Evolutionary conservation across 495 filamentous ascomycete genomes (phyloP).

Genomic region (Podospora australis): DNA sequence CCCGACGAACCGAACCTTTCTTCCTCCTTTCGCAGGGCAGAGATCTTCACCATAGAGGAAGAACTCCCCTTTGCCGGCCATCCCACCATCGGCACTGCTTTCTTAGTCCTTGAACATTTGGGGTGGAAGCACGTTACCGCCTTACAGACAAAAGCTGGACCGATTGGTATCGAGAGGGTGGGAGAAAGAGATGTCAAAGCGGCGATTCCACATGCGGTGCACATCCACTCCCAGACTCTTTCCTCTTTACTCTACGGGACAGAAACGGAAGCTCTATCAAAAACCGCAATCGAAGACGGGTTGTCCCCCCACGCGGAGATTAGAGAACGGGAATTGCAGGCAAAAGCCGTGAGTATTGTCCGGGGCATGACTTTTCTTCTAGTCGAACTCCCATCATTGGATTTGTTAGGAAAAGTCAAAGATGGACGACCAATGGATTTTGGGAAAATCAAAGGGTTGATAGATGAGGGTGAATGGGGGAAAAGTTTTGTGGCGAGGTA

Average conservation of each 20-base stretch:
- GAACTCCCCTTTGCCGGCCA: conserved; percentile 76
- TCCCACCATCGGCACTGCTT: conserved; percentile 65
- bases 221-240: conserved; percentile 46
- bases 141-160: conserved; percentile 58
- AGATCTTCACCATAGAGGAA: conserved; percentile 55
- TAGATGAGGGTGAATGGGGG: conserved; percentile 54
- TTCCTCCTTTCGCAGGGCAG: conserved; percentile 61
- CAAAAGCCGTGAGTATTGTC: conserved; percentile 56
- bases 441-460: conserved; percentile 17
- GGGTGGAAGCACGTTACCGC: conserved; percentile 29
- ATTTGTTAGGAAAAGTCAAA: conserved; percentile 34
- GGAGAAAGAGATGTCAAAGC: conserved; percentile 36
- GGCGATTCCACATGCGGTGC: conserved; percentile 59
- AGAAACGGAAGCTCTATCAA: background rate
- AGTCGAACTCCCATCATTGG: conserved; percentile 42
- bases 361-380: conserved; percentile 63
- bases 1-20: too few species aligned
- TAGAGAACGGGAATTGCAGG: conserved; percentile 29
- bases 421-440: conserved; percentile 23
- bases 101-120: conserved; percentile 40
- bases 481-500: conserved; percentile 48
- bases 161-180: conserved; percentile 15
- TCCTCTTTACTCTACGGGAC: conserved; percentile 9
- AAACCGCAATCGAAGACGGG: conserved; percentile 5
- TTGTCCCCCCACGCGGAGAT: conserved; percentile 23